phyloP scores from a whole-genome alignment of 371 early-diverging fungal genomes.

The Batkoa obscura region DNA sequence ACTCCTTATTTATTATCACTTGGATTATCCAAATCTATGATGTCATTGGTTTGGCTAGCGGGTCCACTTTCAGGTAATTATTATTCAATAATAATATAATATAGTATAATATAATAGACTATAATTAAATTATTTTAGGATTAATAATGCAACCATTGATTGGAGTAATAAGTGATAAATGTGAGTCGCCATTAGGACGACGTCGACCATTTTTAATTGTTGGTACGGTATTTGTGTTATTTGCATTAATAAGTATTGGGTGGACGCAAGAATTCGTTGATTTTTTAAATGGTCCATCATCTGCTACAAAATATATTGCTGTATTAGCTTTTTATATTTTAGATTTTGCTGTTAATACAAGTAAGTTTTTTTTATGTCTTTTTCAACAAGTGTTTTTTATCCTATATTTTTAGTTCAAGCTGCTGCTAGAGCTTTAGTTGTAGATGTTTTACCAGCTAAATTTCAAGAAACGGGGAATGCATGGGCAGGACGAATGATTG shows the following conservation, averaged over 20 bases:
- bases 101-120: too few relatives aligned
- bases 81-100: neutral
- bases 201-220: constrained; percentile 51
- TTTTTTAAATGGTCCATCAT: constrained; percentile 18
- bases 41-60: constrained; percentile 90
- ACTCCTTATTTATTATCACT: constrained; percentile 75
- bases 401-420: constrained; percentile 37
- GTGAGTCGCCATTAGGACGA: constrained; percentile 43
- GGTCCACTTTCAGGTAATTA: constrained; percentile 78
- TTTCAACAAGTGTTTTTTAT: neutral
- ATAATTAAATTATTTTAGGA: constrained; percentile 15
- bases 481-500: constrained; percentile 80
- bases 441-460: constrained; percentile 59
- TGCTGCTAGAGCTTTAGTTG: constrained; percentile 68
- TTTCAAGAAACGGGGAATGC: constrained; percentile 74
- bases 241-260: constrained; percentile 49
- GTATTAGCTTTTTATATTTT: constrained; percentile 64
- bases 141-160: constrained; percentile 68
- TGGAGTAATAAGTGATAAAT: constrained; percentile 53
- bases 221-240: constrained; percentile 41
- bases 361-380: constrained; percentile 14
- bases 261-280: constrained; percentile 55
- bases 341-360: constrained; percentile 83
- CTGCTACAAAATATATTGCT: constrained; percentile 29
- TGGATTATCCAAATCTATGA: constrained; percentile 61